Percentiles rank a stretch among this genome's conserved stretches.
These are phyloP conservation scores for Phialophora macrospora DNA, from an alignment of 2,329 filamentous ascomycete genomes.

Conservation along the genomic window DNA sequence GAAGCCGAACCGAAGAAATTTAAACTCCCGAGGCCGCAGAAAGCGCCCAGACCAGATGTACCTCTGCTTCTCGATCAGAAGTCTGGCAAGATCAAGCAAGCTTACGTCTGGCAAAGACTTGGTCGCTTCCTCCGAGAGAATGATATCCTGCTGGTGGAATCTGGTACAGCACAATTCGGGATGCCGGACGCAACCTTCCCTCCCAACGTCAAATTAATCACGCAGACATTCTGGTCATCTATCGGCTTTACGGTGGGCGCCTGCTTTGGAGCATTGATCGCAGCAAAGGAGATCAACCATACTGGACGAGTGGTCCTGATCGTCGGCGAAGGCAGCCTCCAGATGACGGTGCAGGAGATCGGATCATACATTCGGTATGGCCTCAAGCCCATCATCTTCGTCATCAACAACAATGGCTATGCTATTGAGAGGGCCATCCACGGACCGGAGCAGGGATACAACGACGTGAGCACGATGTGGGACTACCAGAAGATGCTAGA, in stretches of 20 bases:
- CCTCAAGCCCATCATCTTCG: slow-evolving; percentile 38
- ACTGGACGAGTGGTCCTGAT: slow-evolving; percentile 38
- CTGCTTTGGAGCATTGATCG: slow-evolving; percentile 37
- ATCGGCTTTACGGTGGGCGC: slow-evolving; percentile 41
- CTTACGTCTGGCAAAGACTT: slow-evolving; percentile 32
- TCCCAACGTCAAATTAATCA: slow-evolving; percentile 37
- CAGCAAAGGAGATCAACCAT: slow-evolving; percentile 36
- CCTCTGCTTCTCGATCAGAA: slow-evolving; percentile 36
- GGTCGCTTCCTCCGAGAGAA: slow-evolving; percentile 31
- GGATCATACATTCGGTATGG: slow-evolving; percentile 40
- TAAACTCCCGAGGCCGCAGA: slow-evolving; percentile 25
- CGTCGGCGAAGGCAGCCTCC: slow-evolving; percentile 41
- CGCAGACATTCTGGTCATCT: slow-evolving; percentile 39
- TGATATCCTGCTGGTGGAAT: slow-evolving; percentile 40
- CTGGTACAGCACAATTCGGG: slow-evolving; percentile 40
- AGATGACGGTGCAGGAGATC: slow-evolving; percentile 42
- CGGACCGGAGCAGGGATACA: slow-evolving; percentile 39
- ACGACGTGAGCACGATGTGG: slow-evolving; percentile 40
- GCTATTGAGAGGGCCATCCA: slow-evolving; percentile 42
- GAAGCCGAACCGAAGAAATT: slow-evolving; percentile 27
- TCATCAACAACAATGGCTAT: slow-evolving; percentile 42
- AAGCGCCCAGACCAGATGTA: slow-evolving; percentile 10
- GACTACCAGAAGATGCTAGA: slow-evolving; percentile 40
- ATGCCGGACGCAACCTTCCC: slow-evolving; percentile 37
- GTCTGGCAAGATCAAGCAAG: slow-evolving; percentile 29